Evolutionary conservation across 2,329 filamentous ascomycete genomes (phyloP).

Genomic region (Diaporthe sp.): DNA sequence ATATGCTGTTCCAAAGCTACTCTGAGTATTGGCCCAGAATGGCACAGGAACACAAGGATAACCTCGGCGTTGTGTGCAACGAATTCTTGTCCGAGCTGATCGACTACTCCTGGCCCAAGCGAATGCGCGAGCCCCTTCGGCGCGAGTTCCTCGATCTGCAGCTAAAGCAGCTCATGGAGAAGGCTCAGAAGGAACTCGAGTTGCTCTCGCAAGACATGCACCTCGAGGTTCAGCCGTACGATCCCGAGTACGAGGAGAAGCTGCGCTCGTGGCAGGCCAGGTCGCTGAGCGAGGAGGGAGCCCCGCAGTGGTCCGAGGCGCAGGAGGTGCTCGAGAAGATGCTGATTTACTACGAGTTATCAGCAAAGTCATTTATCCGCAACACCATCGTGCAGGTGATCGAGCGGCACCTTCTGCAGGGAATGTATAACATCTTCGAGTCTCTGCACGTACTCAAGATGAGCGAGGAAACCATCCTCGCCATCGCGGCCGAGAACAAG

Average conservation of each 20-base stretch:
- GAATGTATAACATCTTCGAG: conserved; percentile 66
- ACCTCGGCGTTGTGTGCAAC: conserved; percentile 66
- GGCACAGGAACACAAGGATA: conserved; percentile 67
- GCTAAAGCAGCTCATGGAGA: conserved; percentile 61
- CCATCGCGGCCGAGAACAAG: conserved; percentile 67
- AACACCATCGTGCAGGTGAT: conserved; percentile 67
- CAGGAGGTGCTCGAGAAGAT: conserved; percentile 69
- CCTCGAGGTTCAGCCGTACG: conserved; percentile 66
- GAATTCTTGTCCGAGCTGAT: conserved; percentile 67
- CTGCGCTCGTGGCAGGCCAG: conserved; percentile 60
- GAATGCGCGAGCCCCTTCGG: conserved; percentile 65
- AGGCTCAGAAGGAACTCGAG: conserved; percentile 61
- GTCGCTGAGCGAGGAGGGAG: conserved; percentile 13
- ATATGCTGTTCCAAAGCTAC: conserved; percentile 68
- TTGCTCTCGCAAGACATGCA: conserved; percentile 64
- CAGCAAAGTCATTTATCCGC: conserved; percentile 65
- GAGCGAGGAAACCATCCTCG: conserved; percentile 59
- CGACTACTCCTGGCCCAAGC: conserved; percentile 63
- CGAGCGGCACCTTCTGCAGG: conserved; percentile 64
- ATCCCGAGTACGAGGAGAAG: conserved; percentile 66
- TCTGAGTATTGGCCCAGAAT: conserved; percentile 66
- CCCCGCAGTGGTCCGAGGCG: conserved; percentile 63
- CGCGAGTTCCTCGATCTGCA: conserved; percentile 63
- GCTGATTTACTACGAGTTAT: conserved; percentile 68
- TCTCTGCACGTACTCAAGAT: conserved; percentile 65